Evolutionary conservation across 169 alveolate species (phyloP), one percentile per base, ranked within the genome.

Genomic region (Plasmodium blacklocki): DNA sequence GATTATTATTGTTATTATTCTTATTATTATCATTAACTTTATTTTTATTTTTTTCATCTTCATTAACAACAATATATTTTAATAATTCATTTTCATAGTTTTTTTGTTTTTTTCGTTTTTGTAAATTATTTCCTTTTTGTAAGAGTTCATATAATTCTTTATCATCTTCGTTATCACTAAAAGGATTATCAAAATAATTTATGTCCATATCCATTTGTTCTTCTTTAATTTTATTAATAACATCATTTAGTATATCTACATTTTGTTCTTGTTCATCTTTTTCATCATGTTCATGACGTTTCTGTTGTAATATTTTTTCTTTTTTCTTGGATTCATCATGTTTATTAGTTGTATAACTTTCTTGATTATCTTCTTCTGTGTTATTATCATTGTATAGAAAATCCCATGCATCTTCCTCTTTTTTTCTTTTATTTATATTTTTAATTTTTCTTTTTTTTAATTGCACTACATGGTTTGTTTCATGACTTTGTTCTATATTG

Each of bases 1-100:
- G 89, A 58, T 78, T 80, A 67, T 64, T 78, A 18, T 78, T 72
- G 23, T 78, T 64, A 66, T 78, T 75, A 62, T 56, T 58, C n/a
- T 76, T 76, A 63, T 76, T 76, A 50, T 26, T 26, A 50, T 50
- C 59, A 49, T 76, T 15, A 59, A 45, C 45, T 9, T 70, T 78
- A 15, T 50, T 23, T 6, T 78, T 70, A 8, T 78, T 71, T 4
- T 78, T 78, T 21, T 26, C 89, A 18, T 66, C 78, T 3, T 78
- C 89, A 66, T 78, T 63, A 50, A 78, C 64, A 47, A 78, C 78
- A 29, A 78, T 63, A 23, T 67, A 67, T 32, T 78, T 66, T 59
- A 78, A 78, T 15, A 78, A 71, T 70, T 78, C 89, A 67, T 64
- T 78, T 32, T 78, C 78, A 70, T 78, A 78, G 54, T 78, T 71